Conservation (phyloP, 495 filamentous ascomycete genomes). For the Trypethelium eluteriae region DNA sequence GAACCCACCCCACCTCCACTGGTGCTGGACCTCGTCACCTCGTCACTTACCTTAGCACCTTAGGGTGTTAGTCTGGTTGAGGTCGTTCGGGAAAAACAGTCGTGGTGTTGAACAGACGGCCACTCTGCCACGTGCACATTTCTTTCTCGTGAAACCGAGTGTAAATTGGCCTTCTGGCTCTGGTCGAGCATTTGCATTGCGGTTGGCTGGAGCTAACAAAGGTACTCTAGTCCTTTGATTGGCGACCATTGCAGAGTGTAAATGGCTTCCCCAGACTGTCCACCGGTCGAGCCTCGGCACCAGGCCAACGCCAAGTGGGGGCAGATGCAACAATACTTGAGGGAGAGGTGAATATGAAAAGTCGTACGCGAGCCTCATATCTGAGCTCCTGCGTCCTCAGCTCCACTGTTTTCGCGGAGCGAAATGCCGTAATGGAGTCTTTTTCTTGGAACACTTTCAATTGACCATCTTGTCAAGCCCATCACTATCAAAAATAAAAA, state of each 20-base stretch:
- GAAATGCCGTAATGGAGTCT: neutral
- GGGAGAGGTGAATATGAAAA: neutral
- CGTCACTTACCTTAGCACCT: too few species aligned
- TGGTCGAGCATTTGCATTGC: neutral
- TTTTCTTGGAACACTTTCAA: neutral
- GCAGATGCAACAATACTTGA: neutral
- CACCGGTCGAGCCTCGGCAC: neutral
- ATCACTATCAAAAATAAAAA: too few species aligned
- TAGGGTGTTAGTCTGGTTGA: too few species aligned
- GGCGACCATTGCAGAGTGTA: neutral
- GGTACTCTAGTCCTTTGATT: neutral
- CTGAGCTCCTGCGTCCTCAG: neutral
- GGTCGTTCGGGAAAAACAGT: too few species aligned
- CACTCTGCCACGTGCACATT: too few species aligned
- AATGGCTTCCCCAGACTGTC: neutral
- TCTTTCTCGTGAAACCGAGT: neutral
- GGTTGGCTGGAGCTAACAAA: neutral
- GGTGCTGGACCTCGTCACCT: too few species aligned
- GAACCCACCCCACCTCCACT: too few species aligned
- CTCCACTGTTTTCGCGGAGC: neutral
- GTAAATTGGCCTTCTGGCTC: neutral
- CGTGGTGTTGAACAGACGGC: too few species aligned
- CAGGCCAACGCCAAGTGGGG: constrained; percentile 1
- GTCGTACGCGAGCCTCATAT: neutral
- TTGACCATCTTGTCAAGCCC: neutral